These are phyloP conservation scores for Penicillium verrucosum DNA, from an alignment of 2,329 filamentous ascomycete species.

Conservation along the genomic window DNA sequence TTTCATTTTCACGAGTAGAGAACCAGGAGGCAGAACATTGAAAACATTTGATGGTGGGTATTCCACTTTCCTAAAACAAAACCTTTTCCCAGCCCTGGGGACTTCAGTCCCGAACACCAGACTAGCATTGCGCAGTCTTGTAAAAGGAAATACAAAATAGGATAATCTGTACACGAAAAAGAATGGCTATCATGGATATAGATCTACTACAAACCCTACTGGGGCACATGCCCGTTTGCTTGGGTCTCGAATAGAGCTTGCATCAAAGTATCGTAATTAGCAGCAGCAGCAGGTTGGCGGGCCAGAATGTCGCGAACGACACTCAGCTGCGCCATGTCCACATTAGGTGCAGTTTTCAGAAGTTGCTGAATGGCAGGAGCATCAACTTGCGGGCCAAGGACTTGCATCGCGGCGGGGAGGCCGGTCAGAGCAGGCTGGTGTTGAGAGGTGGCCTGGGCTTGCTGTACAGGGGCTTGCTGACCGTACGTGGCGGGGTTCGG, in stretches of 20 bases:
- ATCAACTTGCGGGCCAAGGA: slow-evolving; percentile 61
- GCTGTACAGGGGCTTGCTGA: slow-evolving; percentile 18
- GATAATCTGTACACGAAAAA: slow-evolving; percentile 19
- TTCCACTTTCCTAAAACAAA: slow-evolving; percentile 17
- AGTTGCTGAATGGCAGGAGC: slow-evolving; percentile 68
- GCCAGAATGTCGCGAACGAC: slow-evolving; percentile 68
- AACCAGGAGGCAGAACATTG: slow-evolving; percentile 3
- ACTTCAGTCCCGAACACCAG: slow-evolving; percentile 14
- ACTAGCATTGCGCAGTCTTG: slow-evolving; percentile 8
- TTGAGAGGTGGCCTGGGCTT: slow-evolving; percentile 18
- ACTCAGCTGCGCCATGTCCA: slow-evolving; percentile 69
- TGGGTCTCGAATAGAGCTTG: slow-evolving; percentile 39
- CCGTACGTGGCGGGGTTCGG: slow-evolving; percentile 18
- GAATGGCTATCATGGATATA: slow-evolving; percentile 8
- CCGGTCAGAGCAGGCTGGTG: slow-evolving; percentile 42
- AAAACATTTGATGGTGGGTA: slow-evolving; percentile 12
- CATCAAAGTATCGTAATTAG: slow-evolving; percentile 52
- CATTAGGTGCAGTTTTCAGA: slow-evolving; percentile 64
- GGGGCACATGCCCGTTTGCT: slow-evolving; percentile 29
- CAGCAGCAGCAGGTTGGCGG: slow-evolving; percentile 61
- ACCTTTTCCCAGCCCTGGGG: slow-evolving; percentile 4
- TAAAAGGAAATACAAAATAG: slow-evolving; percentile 7
- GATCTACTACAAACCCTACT: slow-evolving; percentile 18
- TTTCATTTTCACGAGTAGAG: slow-evolving; percentile 5
- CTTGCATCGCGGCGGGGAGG: slow-evolving; percentile 57